Base-by-base conservation (phyloP, 768 basidiomycete species). In the Agrocybe praecox region DNA sequence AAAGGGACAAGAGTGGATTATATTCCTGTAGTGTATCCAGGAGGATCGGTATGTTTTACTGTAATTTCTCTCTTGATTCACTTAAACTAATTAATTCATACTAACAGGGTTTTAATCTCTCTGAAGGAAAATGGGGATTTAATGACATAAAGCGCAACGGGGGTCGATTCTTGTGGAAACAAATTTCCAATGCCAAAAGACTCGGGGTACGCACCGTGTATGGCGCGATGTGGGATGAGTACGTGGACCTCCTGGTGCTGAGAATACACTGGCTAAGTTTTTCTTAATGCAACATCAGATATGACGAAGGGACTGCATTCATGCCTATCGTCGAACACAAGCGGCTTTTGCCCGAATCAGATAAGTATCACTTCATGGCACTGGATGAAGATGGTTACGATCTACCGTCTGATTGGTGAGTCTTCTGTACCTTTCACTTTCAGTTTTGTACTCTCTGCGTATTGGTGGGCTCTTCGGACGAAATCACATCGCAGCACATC, bases 141-240 rank as follows among this genome's bases (percentile, higher is more conserved):
- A 94, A 94, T 62, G 85, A 81, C 55, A 88, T 86, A 55, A 84
- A 81, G 44, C 79, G 92, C 4, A 79, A 86, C 19, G 89, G 90
- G 2, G 92, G 92, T 1, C 80, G 77, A 24, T 93, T 93, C 69
- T 67, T 94, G 46, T 94, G 90, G 89, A 77, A 83, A 54, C 91
- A 94, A 67, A 74, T 94, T 6, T 83, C 80, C 74, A 87, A 92
- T 64, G 87, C 85, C 12, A 81, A 80, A 23, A 74, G 78, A 45
- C 79, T 80, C 24, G 85, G 88, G 24, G 85, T 81, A 7, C 80
- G 83, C 18, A 86, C 74, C 7, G 81, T 92, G 52, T 93, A 93
- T 59, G 87, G 88, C 21, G 90, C 90, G 7, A 93, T 92, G 90
- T 93, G 92, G 90, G 92, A 94, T 64, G 92, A 92, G 87, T 84